Conservation (phyloP, 2,329 filamentous ascomycete species). For the Cladosporium austrohemisphaericum region DNA sequence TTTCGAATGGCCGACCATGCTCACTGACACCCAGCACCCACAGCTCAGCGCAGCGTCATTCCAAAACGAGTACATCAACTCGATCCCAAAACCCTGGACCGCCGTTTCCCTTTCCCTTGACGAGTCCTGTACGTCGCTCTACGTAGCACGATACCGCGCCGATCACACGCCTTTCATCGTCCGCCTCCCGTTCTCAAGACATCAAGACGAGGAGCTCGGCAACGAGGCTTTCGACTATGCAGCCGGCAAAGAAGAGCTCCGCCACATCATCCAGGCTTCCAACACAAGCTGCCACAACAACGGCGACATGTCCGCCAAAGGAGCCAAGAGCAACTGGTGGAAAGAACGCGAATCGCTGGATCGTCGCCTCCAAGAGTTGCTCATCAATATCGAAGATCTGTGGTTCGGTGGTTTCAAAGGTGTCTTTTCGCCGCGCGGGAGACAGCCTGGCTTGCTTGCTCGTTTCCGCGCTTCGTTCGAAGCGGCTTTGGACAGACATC, state of each 20-base stretch:
- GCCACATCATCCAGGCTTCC: slow-evolving; percentile 75
- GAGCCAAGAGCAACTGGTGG: slow-evolving; percentile 85
- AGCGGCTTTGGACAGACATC: slow-evolving; percentile 72
- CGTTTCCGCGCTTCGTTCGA: slow-evolving; percentile 77
- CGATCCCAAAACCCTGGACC: slow-evolving; percentile 78
- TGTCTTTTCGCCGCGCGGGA: slow-evolving; percentile 75
- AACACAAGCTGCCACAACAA: slow-evolving; percentile 78
- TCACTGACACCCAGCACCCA: slow-evolving; percentile 18
- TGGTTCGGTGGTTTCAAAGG: slow-evolving; percentile 96
- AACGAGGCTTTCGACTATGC: slow-evolving; percentile 79
- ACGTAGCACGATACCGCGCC: slow-evolving; percentile 78
- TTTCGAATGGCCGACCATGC: slow-evolving; percentile 36
- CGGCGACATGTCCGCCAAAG: slow-evolving; percentile 68
- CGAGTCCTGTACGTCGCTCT: slow-evolving; percentile 77
- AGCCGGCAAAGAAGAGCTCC: slow-evolving; percentile 72
- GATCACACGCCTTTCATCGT: slow-evolving; percentile 78
- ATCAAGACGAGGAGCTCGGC: slow-evolving; percentile 75
- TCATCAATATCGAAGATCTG: slow-evolving; percentile 82
- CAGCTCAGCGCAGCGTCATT: slow-evolving; percentile 46
- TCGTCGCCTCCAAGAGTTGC: slow-evolving; percentile 67
- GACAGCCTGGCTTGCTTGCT: slow-evolving; percentile 61
- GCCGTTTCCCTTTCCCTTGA: slow-evolving; percentile 81
- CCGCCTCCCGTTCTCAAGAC: slow-evolving; percentile 77
- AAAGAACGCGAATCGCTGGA: slow-evolving; percentile 77
- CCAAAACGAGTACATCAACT: slow-evolving; percentile 76